Evolutionary conservation across 345 rosid species (phyloP), one percentile per base, ranked within the genome.

Genomic region (Excoecaria cochinchinensis): DNA sequence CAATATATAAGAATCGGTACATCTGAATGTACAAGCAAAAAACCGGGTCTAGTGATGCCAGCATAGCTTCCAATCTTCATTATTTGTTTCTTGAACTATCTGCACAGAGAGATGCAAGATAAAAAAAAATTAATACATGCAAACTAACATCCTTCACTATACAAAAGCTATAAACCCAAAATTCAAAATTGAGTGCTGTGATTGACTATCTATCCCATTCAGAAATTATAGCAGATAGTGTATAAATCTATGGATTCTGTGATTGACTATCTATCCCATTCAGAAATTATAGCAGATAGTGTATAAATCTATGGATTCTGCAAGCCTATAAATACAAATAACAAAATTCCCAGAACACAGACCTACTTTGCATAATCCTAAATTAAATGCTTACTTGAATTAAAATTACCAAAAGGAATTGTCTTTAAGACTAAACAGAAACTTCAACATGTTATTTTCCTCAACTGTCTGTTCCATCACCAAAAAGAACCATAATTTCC

Each of bases 51-150:
- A 17, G 86, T 73, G 73, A 89, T 72, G 70, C 90, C 84, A 67
- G 83, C 76, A 85, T 71, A 84, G 77, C 83, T 82, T 83, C 88
- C 84, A 71, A 90, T 79, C 82, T 80, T 86, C 97, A 93, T 89
- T 24, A 72, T 78, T 46, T 48, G 53, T 65, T 65, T 42, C 31
- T 4, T 19, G 50, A 76, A 59, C 15, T 73, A 66, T 73, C 86
- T 76, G 85, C 86, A 74, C 1, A 17, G 21, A 80, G 64, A 68
- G 53, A 60, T 21, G 48, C 16, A 58, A 71, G 31, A 17, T 24
- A 13, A 17, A 40, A 13, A 42, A 48, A 10, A 44, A 6, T 68
- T 48, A 24, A 14, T 0, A 15, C 24, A 50, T 36, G 38, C 58
- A 68, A 68, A 67, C 70, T 36, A n/a, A 22, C 47, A 15, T 4